Base-by-base conservation (phyloP, 2,329 filamentous ascomycete genomes). In the Fusarium transvaalense region DNA sequence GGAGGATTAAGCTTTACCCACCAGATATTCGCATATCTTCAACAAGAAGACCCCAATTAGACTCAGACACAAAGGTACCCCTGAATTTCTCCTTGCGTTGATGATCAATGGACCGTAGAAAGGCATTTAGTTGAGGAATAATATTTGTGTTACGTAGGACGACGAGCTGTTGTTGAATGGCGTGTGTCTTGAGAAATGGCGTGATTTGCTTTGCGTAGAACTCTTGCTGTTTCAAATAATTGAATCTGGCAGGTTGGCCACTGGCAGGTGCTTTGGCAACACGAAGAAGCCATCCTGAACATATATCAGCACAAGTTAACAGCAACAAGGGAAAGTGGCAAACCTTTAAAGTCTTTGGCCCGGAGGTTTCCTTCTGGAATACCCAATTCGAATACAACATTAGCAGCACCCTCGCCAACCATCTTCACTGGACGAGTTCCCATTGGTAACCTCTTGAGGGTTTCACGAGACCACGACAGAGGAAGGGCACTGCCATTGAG, bases 401-500 rank as follows among this genome's bases (percentile, higher is more conserved):
- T 95, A 54, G 92, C 92, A 25, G 91, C 89, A 25, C 92, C 92
- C 77, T 96, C 92, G 27, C 84, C 86, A 23, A 88, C 78, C 59
- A 87, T 80, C 53, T 77, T 76, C 51, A 79, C 66, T 15, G 78
- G 77, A 27, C 72, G 76, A 38, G 77, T 75, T 31, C 77, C 78
- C 43, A 62, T 66, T 27, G 79, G 78, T 8, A 81, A 75, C 21
- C 72, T 72, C 64, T 76, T 79, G 56, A 80, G 63, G 12, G 66
- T 53, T 39, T 69, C 64, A 35, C 71, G 72, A 54, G 69, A 67
- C 71, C 71, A 74, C 3, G 70, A 69, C 21, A 75, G 61, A 34
- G 73, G 66, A 50, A 64, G 21, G 4, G 72, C 71, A 31, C 67
- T 71, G 4, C 70, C 69, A 48, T 74, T 69, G 29, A 74, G 64